Base-by-base conservation (phyloP, 441 rosid genomes). In the Populus hybrid region DNA sequence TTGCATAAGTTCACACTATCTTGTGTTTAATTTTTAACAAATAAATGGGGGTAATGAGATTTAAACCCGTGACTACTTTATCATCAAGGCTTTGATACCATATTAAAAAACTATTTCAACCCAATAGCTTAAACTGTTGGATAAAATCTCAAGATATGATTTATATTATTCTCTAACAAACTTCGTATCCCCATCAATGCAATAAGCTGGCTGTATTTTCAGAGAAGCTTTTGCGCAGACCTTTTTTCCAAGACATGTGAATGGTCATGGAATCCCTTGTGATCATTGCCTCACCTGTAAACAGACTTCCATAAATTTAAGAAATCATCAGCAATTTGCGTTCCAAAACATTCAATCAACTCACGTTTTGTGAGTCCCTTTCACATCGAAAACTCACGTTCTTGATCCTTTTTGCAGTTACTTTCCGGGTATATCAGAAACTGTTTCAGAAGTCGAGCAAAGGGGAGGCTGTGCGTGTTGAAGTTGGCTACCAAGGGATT, bases 391-490 rank as follows among this genome's bases (percentile, higher is more conserved):
- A 18, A 16, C 2, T 53, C 61, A 53, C 3, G 61, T 53, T 18
- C 61, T 18, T 53, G 61, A 18, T 18, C 61, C 5, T 4, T 30
- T 30, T 40, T 85, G 81, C 89, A 94, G 98, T 82, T 94, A 94
- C 83, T 91, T 91, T 80, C 94, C 87, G 79, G 95, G 93, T 11
- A 85, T 91, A 73, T 90, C 96, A 2, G 97, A 92, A 68, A 87
- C 90, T 80, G 87, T 87, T 68, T 87, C 96, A 0, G 97, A 91
- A 84, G 86, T 85, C n/a, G 97, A 91, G 79, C 96, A 89, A 81
- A 85, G 97, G 83, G 90, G 97, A 34, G 93, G 97, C 19, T 94
- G 98, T 78, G 89, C 95, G 12, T 94, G 97, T 85, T 94, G 86
- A 87, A 23, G 36, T 6, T 32, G 67, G 73, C 78, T 30, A 16